Base-by-base conservation (phyloP, 768 basidiomycete genomes). In the Leccinum aurantiacum region DNA sequence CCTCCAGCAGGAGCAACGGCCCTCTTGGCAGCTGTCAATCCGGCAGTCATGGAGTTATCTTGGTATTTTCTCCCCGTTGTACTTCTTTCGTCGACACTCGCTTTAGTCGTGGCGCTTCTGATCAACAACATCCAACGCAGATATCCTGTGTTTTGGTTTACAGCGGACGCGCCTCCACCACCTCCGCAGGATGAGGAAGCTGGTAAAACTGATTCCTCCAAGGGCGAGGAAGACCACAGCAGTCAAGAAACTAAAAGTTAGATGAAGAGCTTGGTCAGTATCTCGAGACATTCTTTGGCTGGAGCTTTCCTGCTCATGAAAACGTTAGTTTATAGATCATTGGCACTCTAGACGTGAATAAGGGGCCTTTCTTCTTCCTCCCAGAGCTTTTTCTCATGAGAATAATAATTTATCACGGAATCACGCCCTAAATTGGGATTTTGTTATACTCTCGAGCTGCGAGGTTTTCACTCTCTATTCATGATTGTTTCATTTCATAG, bases 1-100 rank as follows among this genome's bases (percentile, higher is more conserved):
- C 84, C 84, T 3, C 84, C 84, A 24, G 83, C 82, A 54, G 84
- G 83, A 58, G 84, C 82, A 17, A 84, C 83, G 1, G 82, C 83
- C 19, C 72, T 84, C 38, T 72, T 85, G 11, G 79, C 82, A 17
- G 76, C 78, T 3, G 67, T 80, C 25, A 79, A 78, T 63, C 60
- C 71, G 13, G 74, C 79, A 19, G 69, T 82, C 19, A 68, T 79
- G n/a, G 64, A 69, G 11, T 65, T 84, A 47, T 79, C 78, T 10
- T 84, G 82, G 84, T 81, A 83, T 61, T 80, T 81, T 57, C 73
- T 86, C 14, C 82, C 82, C 11, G 77, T 84, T 48, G 68, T 85
- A 49, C 74, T 85, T 13, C 75, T 86, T 9, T 77, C 79, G 2
- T 80, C 80, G 6, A 63, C 73, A 8, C 71, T 85, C 9, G 75